A percentile compares a stretch with the other conserved stretches of the same genome.
These are phyloP conservation scores for Phytophthora macrochlamydospora DNA, from an alignment of 352 stramenopile species.

Conservation along the genomic window DNA sequence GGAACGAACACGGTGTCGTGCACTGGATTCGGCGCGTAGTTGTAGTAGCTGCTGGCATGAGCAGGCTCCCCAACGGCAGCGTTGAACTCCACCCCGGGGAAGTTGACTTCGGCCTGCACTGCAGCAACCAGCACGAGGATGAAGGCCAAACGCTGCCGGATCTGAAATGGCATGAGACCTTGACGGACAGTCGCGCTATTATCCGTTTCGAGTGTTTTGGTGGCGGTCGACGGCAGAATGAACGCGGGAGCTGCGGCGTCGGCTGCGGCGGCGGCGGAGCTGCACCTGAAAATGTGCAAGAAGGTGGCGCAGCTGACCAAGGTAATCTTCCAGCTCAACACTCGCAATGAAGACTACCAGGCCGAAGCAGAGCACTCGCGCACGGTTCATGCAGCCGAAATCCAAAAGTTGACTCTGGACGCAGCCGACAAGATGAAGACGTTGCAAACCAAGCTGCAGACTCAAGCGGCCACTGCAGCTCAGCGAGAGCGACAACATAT, in stretches of 20 bases:
- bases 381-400: slow-evolving; percentile 39
- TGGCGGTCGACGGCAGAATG: slow-evolving; percentile 2
- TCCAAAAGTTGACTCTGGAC: slow-evolving; percentile 58
- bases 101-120: slow-evolving; percentile 42
- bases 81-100: slow-evolving; percentile 75
- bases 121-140: slow-evolving; percentile 7
- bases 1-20: slow-evolving; percentile 66
- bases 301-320: slow-evolving; percentile 95
- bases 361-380: slow-evolving; percentile 59
- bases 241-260: slow-evolving; percentile 16
- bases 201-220: not conserved
- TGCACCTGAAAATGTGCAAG: slow-evolving; percentile 95
- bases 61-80: slow-evolving; percentile 53
- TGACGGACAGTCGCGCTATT: no score
- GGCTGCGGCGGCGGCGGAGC: slow-evolving; percentile 43
- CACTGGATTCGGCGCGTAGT: slow-evolving; percentile 65
- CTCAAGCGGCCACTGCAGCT: slow-evolving; percentile 29
- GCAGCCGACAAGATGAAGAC: slow-evolving; percentile 52
- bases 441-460: slow-evolving; percentile 49
- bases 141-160: slow-evolving; percentile 10
- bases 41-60: slow-evolving; percentile 78
- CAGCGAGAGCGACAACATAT: slow-evolving; percentile 37
- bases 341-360: slow-evolving; percentile 92
- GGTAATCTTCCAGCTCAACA: slow-evolving; percentile 95
- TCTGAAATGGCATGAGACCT: slow-evolving; percentile 7